Percentiles rank a stretch among this genome's conserved stretches.
Conservation (phyloP, 1,284 basidiomycete species). For the Cutaneotrichosporon sp. region DNA sequence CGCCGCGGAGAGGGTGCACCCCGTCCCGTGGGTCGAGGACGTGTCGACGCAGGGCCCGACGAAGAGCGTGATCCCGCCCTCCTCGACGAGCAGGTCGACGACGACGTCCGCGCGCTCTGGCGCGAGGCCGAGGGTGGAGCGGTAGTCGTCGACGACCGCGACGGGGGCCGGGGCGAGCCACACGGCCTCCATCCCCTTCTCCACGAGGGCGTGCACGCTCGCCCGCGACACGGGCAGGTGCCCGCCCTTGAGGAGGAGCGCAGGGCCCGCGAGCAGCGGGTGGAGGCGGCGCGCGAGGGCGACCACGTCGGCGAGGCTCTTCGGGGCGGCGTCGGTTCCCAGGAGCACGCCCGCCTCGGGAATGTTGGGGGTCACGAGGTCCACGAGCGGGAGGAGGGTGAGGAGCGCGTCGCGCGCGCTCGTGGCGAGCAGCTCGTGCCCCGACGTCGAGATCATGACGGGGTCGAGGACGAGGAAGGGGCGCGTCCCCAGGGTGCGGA, state of each 20-base stretch:
- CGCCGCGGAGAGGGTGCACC: conserved; percentile 86
- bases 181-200: conserved; percentile 13
- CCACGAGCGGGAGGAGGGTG: conserved; percentile 69
- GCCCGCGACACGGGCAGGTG: conserved; percentile 62
- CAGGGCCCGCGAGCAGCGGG: conserved; percentile 58
- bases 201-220: conserved; percentile 54
- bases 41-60: conserved; percentile 68
- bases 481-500: conserved; percentile 25
- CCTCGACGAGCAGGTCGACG: conserved; percentile 71
- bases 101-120: conserved; percentile 58
- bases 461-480: conserved; percentile 78
- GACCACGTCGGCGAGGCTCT: conserved; percentile 66
- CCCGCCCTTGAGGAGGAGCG: conserved; percentile 83
- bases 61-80: conserved; percentile 59
- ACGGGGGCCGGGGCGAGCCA: conserved; percentile 23
- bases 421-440: conserved; percentile 72
- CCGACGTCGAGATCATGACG: conserved; percentile 90
- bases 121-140: conserved; percentile 10
- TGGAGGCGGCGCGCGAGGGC: conserved; percentile 62
- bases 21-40: conserved; percentile 85
- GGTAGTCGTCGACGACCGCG: conserved; percentile 33
- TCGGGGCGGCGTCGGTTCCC: conserved; percentile 6
- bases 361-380: conserved; percentile 84
- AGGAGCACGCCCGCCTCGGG: conserved; percentile 69
- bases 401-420: conserved; percentile 58